Conservation (phyloP, 2,329 filamentous ascomycete genomes). For the Colletotrichum sp. region DNA sequence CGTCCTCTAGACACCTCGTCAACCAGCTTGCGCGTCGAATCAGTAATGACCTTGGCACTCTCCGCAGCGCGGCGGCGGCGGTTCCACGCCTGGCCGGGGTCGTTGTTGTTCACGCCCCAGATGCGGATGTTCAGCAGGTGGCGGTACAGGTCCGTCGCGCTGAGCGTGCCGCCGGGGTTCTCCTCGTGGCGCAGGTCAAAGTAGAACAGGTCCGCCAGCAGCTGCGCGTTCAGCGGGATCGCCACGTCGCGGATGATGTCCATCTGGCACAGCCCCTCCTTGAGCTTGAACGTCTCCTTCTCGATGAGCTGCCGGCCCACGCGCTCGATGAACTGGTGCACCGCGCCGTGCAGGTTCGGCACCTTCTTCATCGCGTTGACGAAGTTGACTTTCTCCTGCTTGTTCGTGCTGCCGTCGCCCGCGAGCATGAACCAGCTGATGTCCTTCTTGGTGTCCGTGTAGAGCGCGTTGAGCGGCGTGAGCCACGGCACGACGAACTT, state of each 20-base stretch:
- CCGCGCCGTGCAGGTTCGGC: conserved; percentile 32
- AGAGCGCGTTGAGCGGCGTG: conserved; percentile 28
- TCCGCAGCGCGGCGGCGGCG: conserved; percentile 48
- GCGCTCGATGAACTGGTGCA: conserved; percentile 36
- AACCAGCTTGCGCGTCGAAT: conserved; percentile 44
- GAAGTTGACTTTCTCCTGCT: conserved; percentile 33
- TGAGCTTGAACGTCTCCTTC: conserved; percentile 40
- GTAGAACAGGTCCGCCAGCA: conserved; percentile 62
- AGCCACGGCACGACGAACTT: conserved; percentile 39
- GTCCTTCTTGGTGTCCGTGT: conserved; percentile 39
- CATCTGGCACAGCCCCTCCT: conserved; percentile 41
- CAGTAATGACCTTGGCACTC: conserved; percentile 37
- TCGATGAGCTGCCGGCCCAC: conserved; percentile 44
- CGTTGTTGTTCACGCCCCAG: conserved; percentile 53
- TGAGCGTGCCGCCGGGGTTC: conserved; percentile 54
- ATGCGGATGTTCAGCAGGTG: conserved; percentile 47
- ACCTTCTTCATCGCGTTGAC: conserved; percentile 37
- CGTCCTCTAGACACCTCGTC: conserved; percentile 37
- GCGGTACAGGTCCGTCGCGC: conserved; percentile 44
- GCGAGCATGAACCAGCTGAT: conserved; percentile 43
- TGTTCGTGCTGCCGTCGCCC: conserved; percentile 33
- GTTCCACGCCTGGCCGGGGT: conserved; percentile 51
- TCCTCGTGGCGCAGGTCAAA: conserved; percentile 61
- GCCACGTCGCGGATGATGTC: conserved; percentile 58
- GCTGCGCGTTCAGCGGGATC: conserved; percentile 61